Evolutionary conservation across 2,329 filamentous ascomycete species (phyloP), one percentile per base, ranked within the genome.

Genomic region (Cladosporium sp.): DNA sequence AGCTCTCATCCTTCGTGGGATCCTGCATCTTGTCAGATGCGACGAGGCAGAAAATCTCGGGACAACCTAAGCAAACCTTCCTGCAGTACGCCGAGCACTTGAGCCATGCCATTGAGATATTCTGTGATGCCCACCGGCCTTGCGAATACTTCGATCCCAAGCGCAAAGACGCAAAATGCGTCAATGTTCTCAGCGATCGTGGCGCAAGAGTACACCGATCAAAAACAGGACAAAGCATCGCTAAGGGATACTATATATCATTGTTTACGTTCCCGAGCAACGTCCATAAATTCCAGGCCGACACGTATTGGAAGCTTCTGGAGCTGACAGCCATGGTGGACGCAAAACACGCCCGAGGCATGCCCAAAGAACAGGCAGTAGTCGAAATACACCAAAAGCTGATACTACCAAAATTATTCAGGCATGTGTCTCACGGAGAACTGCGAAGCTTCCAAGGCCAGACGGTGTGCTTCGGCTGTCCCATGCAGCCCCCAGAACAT

Each of bases 21-120:
- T 82, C 80, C 0, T 81, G 81, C 63, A 78, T 84, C 14, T 76
- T 82, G 72, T 70, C 83, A 1, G 80, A 82, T 49, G 75, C 71
- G 39, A 73, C 71, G 3, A 70, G 76, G 32, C 69, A 75, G n/a
- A 64, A 39, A 26, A 58, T 64, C 23, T 10, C 32, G 64, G 71
- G 74, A 32, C 67, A 65, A 18, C 67, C 71, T 67, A 63, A 46
- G 69, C 48, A 65, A 18, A 43, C 63, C 11, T 76, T 78, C 65
- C 69, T 72, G 1, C 67, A 74, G 46, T 81, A 81, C 65, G 64
- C 75, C 4, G 67, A 74, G 7, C 73, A 77, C 49, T 69, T 75
- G 14, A 72, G 77, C 43, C 67, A 71, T 28, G 78, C 79, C 1
- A 68, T 81, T 2, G 72, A 78, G 39, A 74, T 78, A 30, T 82